A percentile compares a stretch with the other conserved stretches of the same genome.
These are phyloP conservation scores for Polyrhizophydium stewartii DNA, from an alignment of 371 early-diverging fungal genomes.

Conservation along the genomic window DNA sequence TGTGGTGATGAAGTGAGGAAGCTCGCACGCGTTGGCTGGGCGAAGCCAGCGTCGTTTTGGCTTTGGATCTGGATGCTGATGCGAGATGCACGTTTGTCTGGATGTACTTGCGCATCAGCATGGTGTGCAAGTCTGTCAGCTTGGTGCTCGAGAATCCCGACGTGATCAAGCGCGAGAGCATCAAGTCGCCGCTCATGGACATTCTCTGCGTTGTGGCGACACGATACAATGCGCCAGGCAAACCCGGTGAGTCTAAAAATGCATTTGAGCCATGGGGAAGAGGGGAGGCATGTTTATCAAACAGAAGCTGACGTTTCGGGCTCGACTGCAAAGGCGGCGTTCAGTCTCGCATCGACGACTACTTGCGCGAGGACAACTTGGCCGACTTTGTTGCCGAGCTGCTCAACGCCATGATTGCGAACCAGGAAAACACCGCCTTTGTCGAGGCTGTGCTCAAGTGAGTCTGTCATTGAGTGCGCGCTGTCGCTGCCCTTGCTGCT, in stretches of 20 bases:
- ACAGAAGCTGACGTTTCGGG: too few species aligned
- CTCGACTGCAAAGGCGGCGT: constrained; percentile 33
- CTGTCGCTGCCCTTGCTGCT: too few species aligned
- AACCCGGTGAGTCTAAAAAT: constrained; percentile 3
- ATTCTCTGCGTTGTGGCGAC: constrained; percentile 36
- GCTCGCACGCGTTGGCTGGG: too few species aligned
- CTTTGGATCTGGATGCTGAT: too few species aligned
- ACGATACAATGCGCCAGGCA: constrained; percentile 64
- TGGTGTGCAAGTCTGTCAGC: constrained; percentile 81
- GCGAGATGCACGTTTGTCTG: not conserved
- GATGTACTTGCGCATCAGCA: constrained; percentile 30
- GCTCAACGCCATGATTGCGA: constrained; percentile 56
- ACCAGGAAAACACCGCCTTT: constrained; percentile 66
- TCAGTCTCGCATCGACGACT: constrained; percentile 80
- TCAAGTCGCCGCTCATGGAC: constrained; percentile 58
- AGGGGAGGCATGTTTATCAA: too few species aligned
- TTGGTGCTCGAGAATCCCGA: constrained; percentile 75
- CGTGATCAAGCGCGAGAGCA: constrained; percentile 50
- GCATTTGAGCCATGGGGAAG: too few species aligned
- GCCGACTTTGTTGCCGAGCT: constrained; percentile 90
- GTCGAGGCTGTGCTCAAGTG: constrained; percentile 77
- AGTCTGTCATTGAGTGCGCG: too few species aligned
- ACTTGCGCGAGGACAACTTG: constrained; percentile 88
- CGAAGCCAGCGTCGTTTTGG: too few species aligned
- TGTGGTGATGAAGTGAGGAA: constrained; percentile 56